Evolutionary conservation across 495 filamentous ascomycete genomes (phyloP), one percentile per base, ranked within the genome.

Genomic region (Podospora anserina): DNA sequence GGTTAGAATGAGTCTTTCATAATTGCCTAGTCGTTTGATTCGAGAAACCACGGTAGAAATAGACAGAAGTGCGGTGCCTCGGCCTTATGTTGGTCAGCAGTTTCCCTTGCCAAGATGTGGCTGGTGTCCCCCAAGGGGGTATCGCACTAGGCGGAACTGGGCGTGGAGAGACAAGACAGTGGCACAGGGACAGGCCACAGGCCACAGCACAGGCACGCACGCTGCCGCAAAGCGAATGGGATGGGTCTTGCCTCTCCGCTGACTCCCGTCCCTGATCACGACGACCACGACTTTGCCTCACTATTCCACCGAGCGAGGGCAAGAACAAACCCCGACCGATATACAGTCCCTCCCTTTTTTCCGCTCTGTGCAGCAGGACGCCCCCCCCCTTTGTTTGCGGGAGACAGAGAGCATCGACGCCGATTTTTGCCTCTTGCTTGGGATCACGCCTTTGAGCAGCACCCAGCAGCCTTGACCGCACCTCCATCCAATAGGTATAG

Each of bases 241-340:
- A 18, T 63, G 30, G 61, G 34, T 63, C 61, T 63, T 49, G 61
- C 61, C 61, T 63, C 61, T 63, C 61, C 30, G 61, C 61, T 63
- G 61, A 63, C 61, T 63, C 61, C 61, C 55, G 32, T 63, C 34
- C 61, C 55, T 58, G 55, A 58, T 58, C 55, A 58, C 55, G n/a
- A 58, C 55, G n/a, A 58, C 55, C 55, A 58, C 55, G 55, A 58
- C 39, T 49, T 49, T 49, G 39, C 39, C 39, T 49, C 39, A 49
- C 9, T 32, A 23, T 23, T 23, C 23, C 1, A 32, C 30, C 4
- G 5, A 49, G 39, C 39, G 39, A 49, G 39, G 39, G 39, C 39
- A 49, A 49, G 39, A 49, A 49, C 39, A 49, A 32, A 4, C 30
- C 30, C 13, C 15, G 3, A 13, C 7, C 11, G 15, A 49, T 49